Base-by-base conservation (phyloP, 192 early-diverging fungal species). In the Rhizophagus clarus region DNA sequence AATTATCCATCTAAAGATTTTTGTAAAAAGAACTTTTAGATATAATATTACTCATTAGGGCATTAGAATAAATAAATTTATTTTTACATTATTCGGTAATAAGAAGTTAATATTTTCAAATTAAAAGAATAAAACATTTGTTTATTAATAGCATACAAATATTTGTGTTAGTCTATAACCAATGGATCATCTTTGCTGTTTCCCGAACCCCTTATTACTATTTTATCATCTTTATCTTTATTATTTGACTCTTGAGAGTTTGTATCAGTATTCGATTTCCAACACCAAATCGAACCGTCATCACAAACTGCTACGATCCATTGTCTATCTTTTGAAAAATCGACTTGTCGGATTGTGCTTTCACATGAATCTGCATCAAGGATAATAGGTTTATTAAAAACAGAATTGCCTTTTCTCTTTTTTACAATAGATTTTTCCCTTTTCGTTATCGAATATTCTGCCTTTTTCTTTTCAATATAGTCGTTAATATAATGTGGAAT, bases 251-350 rank as follows among this genome's bases (percentile, higher is more conserved):
- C 32, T n/a, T 70, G 68, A 37, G 7, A 10, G 1, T 15, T 66
- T 66, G 24, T n/a, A 42, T 70, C 68, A 42, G 7, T 70, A 70
- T 70, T 70, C 22, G 40, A 37, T 70, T 40, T 45, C 77, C 66
- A 78, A 56, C 77, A 67, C 77, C 66, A 70, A 79, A 79, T 69
- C 11, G 60, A 69, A 15, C 42, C 62, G 47, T 79, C 77, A 61
- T 79, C 66, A 37, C 61, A 79, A 15, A 69, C 66, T n/a, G 63
- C 29, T 6, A 78, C 47, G 29, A 78, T 51, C 76, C 77, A 79
- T 49, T 49, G 26, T n/a, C 47, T 56, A 37, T 79, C 22, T 24
- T 42, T 47, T 9, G 77, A 79, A 40, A 79, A 79, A n/a, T 45
- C 67, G 2, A 79, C 17, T 56, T 79, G 77, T 56, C 77, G 62